Evolutionary conservation across 2,329 filamentous ascomycete species (phyloP).

Genomic region (Orbilia blumenaviensis): DNA sequence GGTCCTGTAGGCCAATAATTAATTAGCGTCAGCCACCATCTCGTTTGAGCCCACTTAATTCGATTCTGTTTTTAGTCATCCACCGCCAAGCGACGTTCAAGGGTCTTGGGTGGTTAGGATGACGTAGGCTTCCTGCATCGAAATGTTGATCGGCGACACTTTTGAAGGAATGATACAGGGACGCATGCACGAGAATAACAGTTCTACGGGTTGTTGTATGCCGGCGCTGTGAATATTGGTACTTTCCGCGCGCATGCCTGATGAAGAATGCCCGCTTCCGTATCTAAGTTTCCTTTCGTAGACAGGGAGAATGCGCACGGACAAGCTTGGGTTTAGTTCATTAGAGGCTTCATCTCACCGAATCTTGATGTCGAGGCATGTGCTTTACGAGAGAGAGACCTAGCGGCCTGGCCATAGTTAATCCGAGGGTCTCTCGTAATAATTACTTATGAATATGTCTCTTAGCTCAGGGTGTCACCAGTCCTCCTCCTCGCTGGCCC

Average conservation of each 20-base stretch:
- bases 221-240: no score
- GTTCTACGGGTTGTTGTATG: background rate
- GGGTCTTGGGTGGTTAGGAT: conserved; percentile 24
- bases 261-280: background rate
- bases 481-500: no score
- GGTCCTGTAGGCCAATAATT: conserved; percentile 1
- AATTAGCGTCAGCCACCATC: no score
- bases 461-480: no score
- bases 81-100: conserved; percentile 30
- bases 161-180: conserved; percentile 1
- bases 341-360: no score
- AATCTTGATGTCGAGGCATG: no score
- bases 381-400: background rate
- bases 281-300: background rate
- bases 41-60: no score
- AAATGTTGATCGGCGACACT: no score
- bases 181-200: background rate
- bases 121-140: conserved; percentile 14
- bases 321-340: background rate
- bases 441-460: no score
- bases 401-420: background rate
- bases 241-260: no score
- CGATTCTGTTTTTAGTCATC: conserved; percentile 49
- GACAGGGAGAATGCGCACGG: background rate
- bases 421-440: no score